These are phyloP conservation scores for Nyssa sinensis DNA, from an alignment of 148 eudicot species.

Conservation along the genomic window DNA sequence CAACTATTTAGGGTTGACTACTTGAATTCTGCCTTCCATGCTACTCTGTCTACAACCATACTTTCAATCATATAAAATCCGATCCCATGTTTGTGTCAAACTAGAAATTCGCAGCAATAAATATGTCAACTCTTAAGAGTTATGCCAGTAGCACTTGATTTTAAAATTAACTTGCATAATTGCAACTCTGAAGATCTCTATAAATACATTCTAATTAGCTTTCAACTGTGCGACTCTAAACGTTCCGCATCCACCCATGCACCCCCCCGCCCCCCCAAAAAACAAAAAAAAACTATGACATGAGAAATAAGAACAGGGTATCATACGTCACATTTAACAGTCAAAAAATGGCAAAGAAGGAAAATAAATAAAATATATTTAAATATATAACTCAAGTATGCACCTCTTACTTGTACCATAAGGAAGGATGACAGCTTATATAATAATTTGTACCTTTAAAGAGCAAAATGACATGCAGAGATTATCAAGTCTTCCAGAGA, in stretches of 20 bases:
- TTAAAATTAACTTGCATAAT: background rate
- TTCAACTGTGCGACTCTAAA: background rate
- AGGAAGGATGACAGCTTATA: background rate
- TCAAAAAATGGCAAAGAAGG: background rate
- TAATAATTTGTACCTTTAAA: conserved; percentile 51
- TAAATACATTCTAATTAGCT: background rate
- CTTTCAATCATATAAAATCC: too few species aligned
- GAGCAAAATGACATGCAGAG: conserved; percentile 97
- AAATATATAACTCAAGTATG: background rate
- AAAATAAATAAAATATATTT: background rate
- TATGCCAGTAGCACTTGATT: background rate
- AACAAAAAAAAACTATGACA: too few species aligned
- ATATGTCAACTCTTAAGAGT: background rate
- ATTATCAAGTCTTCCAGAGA: conserved; percentile 98
- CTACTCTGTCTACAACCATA: too few species aligned
- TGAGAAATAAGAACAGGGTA: background rate
- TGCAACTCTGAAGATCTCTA: conserved; percentile 7
- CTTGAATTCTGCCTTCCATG: too few species aligned
- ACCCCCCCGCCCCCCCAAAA: too few species aligned
- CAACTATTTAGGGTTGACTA: too few species aligned
- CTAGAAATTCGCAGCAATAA: too few species aligned
- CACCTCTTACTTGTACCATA: conserved; percentile 2
- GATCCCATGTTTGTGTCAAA: too few species aligned
- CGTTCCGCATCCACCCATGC: too few species aligned
- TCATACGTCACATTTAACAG: too few species aligned